A percentile compares a stretch with the other conserved stretches of the same genome.
These are phyloP conservation scores for Cercophora newfieldiana DNA, from an alignment of 495 filamentous ascomycete species.

Conservation along the genomic window DNA sequence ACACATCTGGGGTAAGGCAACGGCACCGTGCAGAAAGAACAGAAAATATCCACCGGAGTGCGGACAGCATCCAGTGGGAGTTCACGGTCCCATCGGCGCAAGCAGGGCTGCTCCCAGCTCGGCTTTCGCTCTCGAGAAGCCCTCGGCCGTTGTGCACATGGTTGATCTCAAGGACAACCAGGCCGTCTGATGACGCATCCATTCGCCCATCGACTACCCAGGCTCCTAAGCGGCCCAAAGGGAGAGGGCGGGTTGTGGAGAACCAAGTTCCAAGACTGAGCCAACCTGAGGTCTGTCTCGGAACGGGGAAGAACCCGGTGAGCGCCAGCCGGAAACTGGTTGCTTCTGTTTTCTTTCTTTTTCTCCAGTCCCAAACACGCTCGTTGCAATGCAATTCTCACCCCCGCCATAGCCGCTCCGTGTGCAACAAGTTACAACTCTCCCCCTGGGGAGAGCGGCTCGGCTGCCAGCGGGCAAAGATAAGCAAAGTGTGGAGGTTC, in stretches of 20 bases:
- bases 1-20: constrained; percentile 15
- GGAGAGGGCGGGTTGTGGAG: constrained; percentile 7
- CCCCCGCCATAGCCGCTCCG: neutral
- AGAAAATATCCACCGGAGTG: neutral
- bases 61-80: neutral
- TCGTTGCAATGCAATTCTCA: neutral
- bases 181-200: constrained; percentile 18
- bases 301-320: constrained; percentile 17
- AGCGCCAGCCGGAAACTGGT: constrained; percentile 1
- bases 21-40: neutral
- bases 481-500: constrained; percentile 8
- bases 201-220: neutral
- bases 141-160: neutral
- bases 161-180: neutral
- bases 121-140: neutral
- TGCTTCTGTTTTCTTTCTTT: constrained; percentile 13
- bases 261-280: neutral
- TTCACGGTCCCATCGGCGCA: neutral
- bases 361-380: neutral
- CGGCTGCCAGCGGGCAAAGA: neutral
- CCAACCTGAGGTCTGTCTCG: constrained; percentile 7
- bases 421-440: neutral
- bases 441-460: neutral
- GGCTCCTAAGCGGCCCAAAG: constrained; percentile 3
- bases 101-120: neutral